These are phyloP conservation scores for Botrytis cinerea DNA, from an alignment of 2,329 filamentous ascomycete genomes.

Conservation along the genomic window DNA sequence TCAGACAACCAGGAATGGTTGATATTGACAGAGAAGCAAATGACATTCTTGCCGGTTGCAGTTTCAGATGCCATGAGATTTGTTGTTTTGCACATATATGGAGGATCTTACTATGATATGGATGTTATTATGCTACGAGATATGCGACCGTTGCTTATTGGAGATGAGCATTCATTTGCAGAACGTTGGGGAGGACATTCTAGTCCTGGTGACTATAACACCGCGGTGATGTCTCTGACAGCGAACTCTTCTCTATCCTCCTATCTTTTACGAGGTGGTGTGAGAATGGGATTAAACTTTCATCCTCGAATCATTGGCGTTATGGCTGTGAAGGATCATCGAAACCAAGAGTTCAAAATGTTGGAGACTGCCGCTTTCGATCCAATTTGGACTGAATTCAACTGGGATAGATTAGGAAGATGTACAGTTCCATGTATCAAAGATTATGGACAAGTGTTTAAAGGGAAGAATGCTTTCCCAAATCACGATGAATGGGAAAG, in stretches of 20 bases:
- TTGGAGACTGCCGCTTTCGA: constrained; percentile 59
- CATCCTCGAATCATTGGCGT: constrained; percentile 56
- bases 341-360: constrained; percentile 56
- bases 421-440: constrained; percentile 57
- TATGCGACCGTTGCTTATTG: constrained; percentile 55
- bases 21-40: constrained; percentile 54
- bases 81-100: constrained; percentile 55
- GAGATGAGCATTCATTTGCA: constrained; percentile 53
- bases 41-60: constrained; percentile 59
- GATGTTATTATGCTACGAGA: constrained; percentile 56
- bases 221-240: constrained; percentile 56
- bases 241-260: constrained; percentile 57
- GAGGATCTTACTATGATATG: constrained; percentile 58
- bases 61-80: constrained; percentile 58
- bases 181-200: constrained; percentile 57
- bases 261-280: constrained; percentile 56
- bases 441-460: constrained; percentile 55
- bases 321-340: constrained; percentile 57
- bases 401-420: constrained; percentile 52
- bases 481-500: constrained; percentile 55
- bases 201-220: constrained; percentile 57
- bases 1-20: constrained; percentile 54
- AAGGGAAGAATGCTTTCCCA: constrained; percentile 48
- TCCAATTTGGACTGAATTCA: constrained; percentile 59
- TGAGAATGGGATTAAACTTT: constrained; percentile 59